phyloP scores from a whole-genome alignment of 2,329 filamentous ascomycete species.

The Chaetomium globosum region DNA sequence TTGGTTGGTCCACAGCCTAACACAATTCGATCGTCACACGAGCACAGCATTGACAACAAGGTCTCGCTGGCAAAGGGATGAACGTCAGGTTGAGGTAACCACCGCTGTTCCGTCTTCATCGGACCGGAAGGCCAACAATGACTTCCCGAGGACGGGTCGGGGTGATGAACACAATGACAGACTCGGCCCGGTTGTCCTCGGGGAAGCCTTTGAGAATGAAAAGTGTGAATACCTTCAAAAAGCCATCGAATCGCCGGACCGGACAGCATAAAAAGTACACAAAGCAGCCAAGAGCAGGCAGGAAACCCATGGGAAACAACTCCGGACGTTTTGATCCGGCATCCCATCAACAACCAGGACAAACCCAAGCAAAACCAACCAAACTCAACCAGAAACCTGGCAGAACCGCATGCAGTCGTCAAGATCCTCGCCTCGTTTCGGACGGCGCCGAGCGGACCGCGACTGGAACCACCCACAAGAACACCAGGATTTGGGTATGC shows the following conservation, averaged over 20 bases:
- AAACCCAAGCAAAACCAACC: neutral
- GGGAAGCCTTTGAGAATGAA: neutral
- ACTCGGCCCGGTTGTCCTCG: neutral
- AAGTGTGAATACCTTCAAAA: neutral
- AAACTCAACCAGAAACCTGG: neutral
- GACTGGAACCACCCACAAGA: neutral
- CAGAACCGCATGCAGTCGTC: neutral
- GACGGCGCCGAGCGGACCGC: constrained; percentile 5
- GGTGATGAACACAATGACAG: neutral
- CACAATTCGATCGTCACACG: neutral
- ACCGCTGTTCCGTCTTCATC: neutral
- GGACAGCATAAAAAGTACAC: neutral
- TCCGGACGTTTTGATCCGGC: neutral
- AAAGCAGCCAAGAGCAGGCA: neutral
- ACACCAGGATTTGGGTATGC: neutral
- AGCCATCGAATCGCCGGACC: neutral
- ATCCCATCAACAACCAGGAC: neutral
- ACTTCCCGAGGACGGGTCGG: neutral
- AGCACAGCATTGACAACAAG: neutral
- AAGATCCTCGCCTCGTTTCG: neutral
- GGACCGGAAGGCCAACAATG: neutral
- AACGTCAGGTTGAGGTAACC: neutral
- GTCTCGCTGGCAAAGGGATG: neutral
- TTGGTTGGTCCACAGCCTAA: neutral
- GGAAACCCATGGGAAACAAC: neutral